Evolutionary conservation across 164 flowering plant genomes (phyloP), one percentile per base, ranked within the genome.

Genomic region (Stephania japonica): DNA sequence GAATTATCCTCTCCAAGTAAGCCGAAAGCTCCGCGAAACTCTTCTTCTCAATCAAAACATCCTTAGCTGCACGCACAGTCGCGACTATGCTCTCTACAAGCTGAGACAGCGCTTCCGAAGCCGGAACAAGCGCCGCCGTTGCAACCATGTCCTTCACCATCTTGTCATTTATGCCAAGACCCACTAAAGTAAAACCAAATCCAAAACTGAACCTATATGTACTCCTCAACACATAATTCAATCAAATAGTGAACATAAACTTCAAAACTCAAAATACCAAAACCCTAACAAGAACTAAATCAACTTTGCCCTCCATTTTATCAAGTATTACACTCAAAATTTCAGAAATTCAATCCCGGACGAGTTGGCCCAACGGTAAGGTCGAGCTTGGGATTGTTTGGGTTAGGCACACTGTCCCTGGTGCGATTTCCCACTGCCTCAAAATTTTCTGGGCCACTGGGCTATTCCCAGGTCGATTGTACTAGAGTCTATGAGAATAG

Each of bases 41-140:
- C 27, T 87, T 84, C 80, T 82, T 82, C 78, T 86, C 85, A 32
- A 87, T 26, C 4, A 89, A 77, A 56, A 89, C 92, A 70, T 87
- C 81, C 8, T 80, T 75, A 14, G 88, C 82, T 11, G 83, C 80
- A 18, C 5, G 23, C 23, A 62, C 19, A 8, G 76, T 70, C 53
- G 76, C 83, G 21, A 47, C 3, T 42, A 87, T 86, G 72, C 68
- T 70, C 68, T 84, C 84, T 24, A 86, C 68, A 19, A 76, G 72
- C 63, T 79, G 80, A 27, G 87, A 79, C 61, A 88, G 67, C 61
- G 38, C 19, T 70, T 88, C 91, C 18, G 85, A 61, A 53, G 76
- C 84, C 3, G 88, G 83, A 77, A 72, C 73, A 49, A 65, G 18
- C 13, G 85, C 67, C 3, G 75, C 75, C 4, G 64, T 59, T 19